Base-by-base conservation (phyloP, 805 yeast species). In the Maudiozyma turicensis region DNA sequence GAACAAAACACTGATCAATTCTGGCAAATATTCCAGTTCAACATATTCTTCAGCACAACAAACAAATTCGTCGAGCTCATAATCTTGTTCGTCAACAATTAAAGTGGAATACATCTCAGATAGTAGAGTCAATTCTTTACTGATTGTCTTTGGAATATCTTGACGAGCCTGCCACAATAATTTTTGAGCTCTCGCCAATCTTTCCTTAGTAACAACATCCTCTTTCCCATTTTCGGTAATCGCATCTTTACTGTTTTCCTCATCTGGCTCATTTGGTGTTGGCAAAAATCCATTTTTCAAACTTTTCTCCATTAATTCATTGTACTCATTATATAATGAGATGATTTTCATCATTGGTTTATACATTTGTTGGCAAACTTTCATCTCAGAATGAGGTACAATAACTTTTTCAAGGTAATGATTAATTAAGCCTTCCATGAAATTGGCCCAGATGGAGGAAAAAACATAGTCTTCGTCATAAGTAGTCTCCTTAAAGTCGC, bases 271-370 rank as follows among this genome's bases (percentile, higher is more conserved):
- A 2, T 35, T 29, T 8, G 50, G 45, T 20, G 50, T 32, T 9
- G 66, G 63, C 38, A 65, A 47, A 46, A 65, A 63, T 10, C 67
- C 69, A 45, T 61, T 63, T n/a, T 58, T 54, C 46, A 63, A 67
- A 48, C 67, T 61, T 49, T 64, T 65, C 40, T 63, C 69, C 58
- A 65, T 65, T 30, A 65, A 45, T 39, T 65, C 69, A 48, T 65
- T 64, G 41, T 65, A 65, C 50, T 65, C 68, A 47, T 65, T 64
- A 52, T 64, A 65, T 26, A 65, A 51, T 2, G 68, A 62, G 35
- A 65, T 65, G 26, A 64, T 65, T 47, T 64, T 63, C 67, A 65
- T 64, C 69, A 65, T 65, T 34, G 69, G 69, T 42, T 64, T 65
- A 50, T 64, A 64, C 37, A 66, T 48, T 43, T 66, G 69, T 50